These are phyloP conservation scores for Camellia japonica DNA, from an alignment of 148 eudicot species.

Conservation along the genomic window DNA sequence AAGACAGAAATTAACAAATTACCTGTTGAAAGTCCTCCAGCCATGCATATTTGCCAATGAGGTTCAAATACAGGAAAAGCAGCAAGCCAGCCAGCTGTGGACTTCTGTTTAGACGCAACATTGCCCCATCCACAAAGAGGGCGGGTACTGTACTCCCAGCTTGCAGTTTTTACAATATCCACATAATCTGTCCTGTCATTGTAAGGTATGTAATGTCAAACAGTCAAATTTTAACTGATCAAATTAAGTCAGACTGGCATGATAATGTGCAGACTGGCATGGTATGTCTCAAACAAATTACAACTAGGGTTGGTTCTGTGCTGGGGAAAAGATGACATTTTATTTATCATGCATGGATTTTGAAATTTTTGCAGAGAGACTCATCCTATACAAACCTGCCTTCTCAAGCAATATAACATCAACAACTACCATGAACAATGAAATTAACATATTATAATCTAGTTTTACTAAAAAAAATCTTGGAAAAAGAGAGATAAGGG, in stretches of 20 bases:
- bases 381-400: too few species aligned
- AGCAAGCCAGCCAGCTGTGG: conserved; percentile 99
- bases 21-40: conserved; percentile 96
- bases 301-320: too few species aligned
- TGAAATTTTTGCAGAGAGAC: too few species aligned
- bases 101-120: conserved; percentile 82
- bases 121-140: conserved; percentile 97
- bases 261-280: too few species aligned
- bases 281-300: too few species aligned
- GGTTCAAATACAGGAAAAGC: conserved; percentile 98
- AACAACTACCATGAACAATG: too few species aligned
- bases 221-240: conserved; percentile 13
- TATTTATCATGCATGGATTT: too few species aligned
- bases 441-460: too few species aligned
- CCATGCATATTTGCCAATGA: conserved; percentile 99
- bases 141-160: conserved; percentile 90
- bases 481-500: too few species aligned
- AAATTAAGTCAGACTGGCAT: neutral
- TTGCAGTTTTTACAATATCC: conserved; percentile 77
- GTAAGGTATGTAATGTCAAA: conserved; percentile 18
- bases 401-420: too few species aligned
- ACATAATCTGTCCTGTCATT: conserved; percentile 76
- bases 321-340: too few species aligned
- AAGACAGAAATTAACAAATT: conserved; percentile 10
- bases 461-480: too few species aligned